Base-by-base conservation (phyloP, 176 grass and related monocot genomes). In the Carex pumila region DNA sequence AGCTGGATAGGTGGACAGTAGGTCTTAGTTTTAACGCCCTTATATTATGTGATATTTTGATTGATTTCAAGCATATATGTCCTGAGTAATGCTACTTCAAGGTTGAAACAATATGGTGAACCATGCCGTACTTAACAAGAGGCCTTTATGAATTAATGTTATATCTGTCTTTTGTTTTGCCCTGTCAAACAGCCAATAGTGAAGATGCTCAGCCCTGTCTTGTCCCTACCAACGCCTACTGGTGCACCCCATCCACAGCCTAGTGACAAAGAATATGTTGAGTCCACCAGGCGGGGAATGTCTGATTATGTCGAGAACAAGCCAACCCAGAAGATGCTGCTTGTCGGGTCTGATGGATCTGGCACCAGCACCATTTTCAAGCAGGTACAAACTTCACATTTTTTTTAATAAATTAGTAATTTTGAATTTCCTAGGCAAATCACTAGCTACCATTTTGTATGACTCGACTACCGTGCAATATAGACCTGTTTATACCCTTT, bases 291-390 rank as follows among this genome's bases (percentile, higher is more conserved):
- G 64, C 81, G 85, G 60, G 21, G 12, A 13, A 63, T 90, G 12
- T 89, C 93, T 65, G 89, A 99, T 17, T 93, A 96, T 59, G 72
- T 93, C 21, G 91, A 99, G 45, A 85, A 84, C 76, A 91, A 79
- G 55, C 84, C 77, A 70, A 71, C 84, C 31, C 93, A 96, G 61
- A 99, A 94, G 83, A 53, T 94, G 84, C 59, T 99, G 65, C 86
- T 99, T 84, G 85, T 99, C 41, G 88, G 88, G 64, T 53, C 53
- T 37, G 65, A 84, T 83, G 93, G 93, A 71, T 96, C 93, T 74
- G 97, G 93, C 65, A 89, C 93, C 65, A 94, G 91, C 85, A 99
- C 97, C 77, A 94, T 99, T 85, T 85, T 99, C 84, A 99, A 99
- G 80, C 97, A 99, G 97, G 97, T 99, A 84, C 9, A 39, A 5